Evolutionary conservation across 345 rosid genomes (phyloP), one percentile per base, ranked within the genome.

Genomic region (Crucihimalaya himalaica): DNA sequence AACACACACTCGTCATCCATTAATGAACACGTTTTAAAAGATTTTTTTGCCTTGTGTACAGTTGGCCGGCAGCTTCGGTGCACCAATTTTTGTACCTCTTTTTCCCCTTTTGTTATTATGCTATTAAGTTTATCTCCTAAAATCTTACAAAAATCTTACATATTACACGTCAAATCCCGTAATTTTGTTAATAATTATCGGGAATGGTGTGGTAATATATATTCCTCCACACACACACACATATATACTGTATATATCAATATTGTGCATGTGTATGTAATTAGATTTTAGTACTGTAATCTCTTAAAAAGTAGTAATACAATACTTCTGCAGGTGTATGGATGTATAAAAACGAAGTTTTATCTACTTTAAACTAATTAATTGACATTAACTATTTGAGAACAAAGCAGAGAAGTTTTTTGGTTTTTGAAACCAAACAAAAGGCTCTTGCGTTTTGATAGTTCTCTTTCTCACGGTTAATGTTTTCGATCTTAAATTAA

Each of bases 51-150:
- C 73, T 67, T 51, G 68, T 50, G 73, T 59, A 75, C 28, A 60
- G 68, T 75, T 75, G 79, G 73, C 68, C 68, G 73, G 79, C 68
- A 59, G 63, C 63, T 31, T 75, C 27, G 68, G 63, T 51, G 61
- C 79, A 67, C 79, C 63, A 50, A 12, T 19, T 40, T 58, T 51
- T 73, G 72, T 65, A 50, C 48, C 39, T 43, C 68, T 4, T 56
- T 70, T 8, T 3, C 4, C 19, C 62, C 14, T 31, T 29, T 29
- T 63, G n/a, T 13, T 62, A 15, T 21, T 20, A 62, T 52, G 48
- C 9, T 51, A 11, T 39, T 27, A 52, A 51, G 34, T 62, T 61
- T 40, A 51, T 52, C 35, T 72, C 45, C 62, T 63, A 40, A 42
- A 28, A 10, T 13, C 25, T 51, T 62, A 46, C 21, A 34, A 15